Evolutionary conservation across 805 yeast species (phyloP).

Genomic region (Saturnispora saitoi): DNA sequence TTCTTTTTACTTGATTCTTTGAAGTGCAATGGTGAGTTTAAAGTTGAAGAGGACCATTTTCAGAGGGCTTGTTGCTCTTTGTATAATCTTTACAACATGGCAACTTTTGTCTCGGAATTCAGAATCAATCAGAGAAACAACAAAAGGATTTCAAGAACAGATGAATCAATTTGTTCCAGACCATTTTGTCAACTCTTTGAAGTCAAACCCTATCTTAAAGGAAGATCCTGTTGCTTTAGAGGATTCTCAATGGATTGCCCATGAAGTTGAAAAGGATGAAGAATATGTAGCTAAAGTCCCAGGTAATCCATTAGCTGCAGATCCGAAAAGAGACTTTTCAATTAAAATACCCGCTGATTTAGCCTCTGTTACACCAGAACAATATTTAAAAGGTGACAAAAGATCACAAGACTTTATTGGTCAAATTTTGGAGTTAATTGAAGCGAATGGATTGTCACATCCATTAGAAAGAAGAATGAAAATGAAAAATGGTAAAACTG

Average conservation of each 20-base stretch:
- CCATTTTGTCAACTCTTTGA: slow-evolving; percentile 3
- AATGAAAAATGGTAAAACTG: slow-evolving; percentile 19
- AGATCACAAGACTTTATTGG: slow-evolving; percentile 24
- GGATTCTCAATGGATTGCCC: neutral
- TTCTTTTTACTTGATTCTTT: too few relatives aligned
- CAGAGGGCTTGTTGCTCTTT: neutral
- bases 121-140: neutral
- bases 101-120: neutral
- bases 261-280: neutral
- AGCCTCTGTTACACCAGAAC: slow-evolving; percentile 18
- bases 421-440: slow-evolving; percentile 24
- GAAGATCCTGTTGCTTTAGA: neutral
- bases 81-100: neutral
- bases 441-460: slow-evolving; percentile 22
- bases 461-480: slow-evolving; percentile 25
- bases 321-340: slow-evolving; percentile 20
- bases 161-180: neutral
- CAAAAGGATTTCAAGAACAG: neutral
- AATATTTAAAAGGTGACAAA: slow-evolving; percentile 22
- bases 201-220: neutral
- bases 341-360: slow-evolving; percentile 20
- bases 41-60: neutral
- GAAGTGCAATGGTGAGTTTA: too few relatives aligned
- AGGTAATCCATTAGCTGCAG: neutral
- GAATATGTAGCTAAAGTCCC: neutral